These are phyloP conservation scores for Fonsecaea nubica DNA, from an alignment of 2,329 filamentous ascomycete species.

Conservation along the genomic window DNA sequence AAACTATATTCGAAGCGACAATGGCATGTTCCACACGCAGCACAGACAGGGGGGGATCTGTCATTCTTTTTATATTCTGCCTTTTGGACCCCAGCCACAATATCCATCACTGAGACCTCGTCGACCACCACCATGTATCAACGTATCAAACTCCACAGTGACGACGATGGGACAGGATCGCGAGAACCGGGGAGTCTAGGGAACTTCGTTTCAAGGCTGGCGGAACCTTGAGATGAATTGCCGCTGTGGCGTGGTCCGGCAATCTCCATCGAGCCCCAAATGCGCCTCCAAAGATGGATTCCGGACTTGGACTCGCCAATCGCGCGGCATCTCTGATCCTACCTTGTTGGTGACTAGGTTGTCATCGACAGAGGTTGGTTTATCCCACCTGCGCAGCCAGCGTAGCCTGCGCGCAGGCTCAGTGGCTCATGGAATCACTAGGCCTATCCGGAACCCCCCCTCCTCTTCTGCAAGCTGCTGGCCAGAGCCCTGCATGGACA, in stretches of 20 bases:
- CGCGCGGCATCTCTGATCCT: slow-evolving; percentile 1
- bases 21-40: neutral
- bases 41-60: neutral
- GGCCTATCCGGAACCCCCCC: neutral
- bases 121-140: neutral
- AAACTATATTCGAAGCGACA: neutral
- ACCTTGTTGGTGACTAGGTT: neutral
- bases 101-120: slow-evolving; percentile 16
- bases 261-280: slow-evolving; percentile 17
- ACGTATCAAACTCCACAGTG: neutral
- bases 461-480: neutral
- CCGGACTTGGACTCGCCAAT: slow-evolving; percentile 20
- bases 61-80: slow-evolving; percentile 2
- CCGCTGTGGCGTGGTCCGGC: slow-evolving; percentile 29
- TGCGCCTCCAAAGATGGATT: slow-evolving; percentile 1
- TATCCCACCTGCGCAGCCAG: neutral
- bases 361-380: neutral
- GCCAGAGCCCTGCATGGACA: slow-evolving; percentile 6
- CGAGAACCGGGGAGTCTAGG: neutral
- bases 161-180: neutral
- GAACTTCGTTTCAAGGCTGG: neutral
- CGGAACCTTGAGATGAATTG: slow-evolving; percentile 4
- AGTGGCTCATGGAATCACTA: neutral
- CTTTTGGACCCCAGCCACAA: neutral
- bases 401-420: too few relatives aligned